Base-by-base conservation (phyloP, 2,329 filamentous ascomycete genomes). In the Xenoacremonium recifei region DNA sequence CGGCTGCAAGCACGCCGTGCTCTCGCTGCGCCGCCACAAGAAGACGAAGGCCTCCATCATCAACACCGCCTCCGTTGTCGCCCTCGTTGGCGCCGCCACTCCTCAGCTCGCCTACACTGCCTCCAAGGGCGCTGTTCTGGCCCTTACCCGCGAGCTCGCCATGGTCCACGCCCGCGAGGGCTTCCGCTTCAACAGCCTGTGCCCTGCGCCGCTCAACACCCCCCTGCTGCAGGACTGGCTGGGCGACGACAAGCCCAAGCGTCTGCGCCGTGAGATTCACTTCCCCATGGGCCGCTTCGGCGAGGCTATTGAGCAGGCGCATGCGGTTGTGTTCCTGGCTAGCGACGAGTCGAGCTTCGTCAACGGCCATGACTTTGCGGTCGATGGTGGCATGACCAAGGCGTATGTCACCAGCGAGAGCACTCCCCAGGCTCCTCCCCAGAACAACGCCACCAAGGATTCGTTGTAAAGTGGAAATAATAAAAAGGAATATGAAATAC, bases 331-430 rank as follows among this genome's bases (percentile, higher is more conserved):
- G 6, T 95, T 95, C 71, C 69, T 95, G 47, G 89, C 89, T 7
- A 90, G 84, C 52, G 89, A 95, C 54, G 89, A 95, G 73, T 83
- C 85, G 60, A 89, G 86, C 72, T 95, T 95, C 58, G 87, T 95
- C 59, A 95, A 93, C 52, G 90, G 87, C 10, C 85, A 82, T 45
- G 93, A 97, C 63, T 95, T 97, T 70, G 85, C 95, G 4, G 90
- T 97, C 19, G 93, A 99, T 59, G 93, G 93, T 44, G 92, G 92
- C 46, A 89, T 99, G 88, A 92, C 84, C 59, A 96, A 87, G 76
- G 88, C 90, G 33, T 97, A 96, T 66, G 82, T 86, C 20, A 86
- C 82, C 2, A 70, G 82, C 2, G 80, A 85, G 66, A 82, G 82
- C 4, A 71, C 77, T 12, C 61, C 80, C 7, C 54, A 71, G 0